Percentiles rank a stretch among this genome's conserved stretches.
Evolutionary conservation across 169 alveolate genomes (phyloP).

Genomic region (Theileria orientalis): DNA sequence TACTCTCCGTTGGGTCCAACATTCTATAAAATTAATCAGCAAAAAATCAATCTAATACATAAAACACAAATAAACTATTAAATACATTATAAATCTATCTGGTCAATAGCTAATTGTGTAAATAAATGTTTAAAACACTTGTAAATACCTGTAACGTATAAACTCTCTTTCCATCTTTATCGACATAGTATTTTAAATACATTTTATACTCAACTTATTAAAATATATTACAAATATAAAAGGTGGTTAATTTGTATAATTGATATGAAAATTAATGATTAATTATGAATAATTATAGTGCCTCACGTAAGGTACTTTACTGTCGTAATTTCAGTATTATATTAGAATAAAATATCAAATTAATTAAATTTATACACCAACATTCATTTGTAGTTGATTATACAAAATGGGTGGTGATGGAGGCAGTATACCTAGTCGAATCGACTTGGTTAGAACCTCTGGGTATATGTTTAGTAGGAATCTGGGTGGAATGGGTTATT

Average conservation of each 20-base stretch:
- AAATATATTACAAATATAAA: neutral
- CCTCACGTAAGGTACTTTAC: neutral
- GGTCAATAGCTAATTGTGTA: too few relatives aligned
- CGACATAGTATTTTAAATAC: constrained; percentile 71
- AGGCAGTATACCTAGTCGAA: constrained; percentile 83
- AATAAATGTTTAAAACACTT: neutral
- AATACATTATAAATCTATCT: neutral
- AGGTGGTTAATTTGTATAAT: neutral
- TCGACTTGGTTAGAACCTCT: constrained; percentile 80
- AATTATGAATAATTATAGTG: neutral
- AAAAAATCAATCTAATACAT: neutral
- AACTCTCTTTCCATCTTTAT: constrained; percentile 71
- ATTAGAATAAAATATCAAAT: too few relatives aligned
- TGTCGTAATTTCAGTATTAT: too few relatives aligned
- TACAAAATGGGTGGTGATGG: constrained; percentile 86
- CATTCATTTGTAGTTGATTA: neutral
- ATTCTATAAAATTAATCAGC: constrained; percentile 28
- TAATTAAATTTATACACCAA: too few relatives aligned
- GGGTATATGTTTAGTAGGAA: constrained; percentile 80
- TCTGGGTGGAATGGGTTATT: constrained; percentile 88
- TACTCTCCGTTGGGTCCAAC: constrained; percentile 75
- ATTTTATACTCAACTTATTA: constrained; percentile 15
- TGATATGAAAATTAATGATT: neutral
- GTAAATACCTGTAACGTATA: constrained; percentile 67
- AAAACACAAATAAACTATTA: neutral